Evolutionary conservation across 371 early-diverging fungal species (phyloP).

Genomic region (Umbelopsis sp.): DNA sequence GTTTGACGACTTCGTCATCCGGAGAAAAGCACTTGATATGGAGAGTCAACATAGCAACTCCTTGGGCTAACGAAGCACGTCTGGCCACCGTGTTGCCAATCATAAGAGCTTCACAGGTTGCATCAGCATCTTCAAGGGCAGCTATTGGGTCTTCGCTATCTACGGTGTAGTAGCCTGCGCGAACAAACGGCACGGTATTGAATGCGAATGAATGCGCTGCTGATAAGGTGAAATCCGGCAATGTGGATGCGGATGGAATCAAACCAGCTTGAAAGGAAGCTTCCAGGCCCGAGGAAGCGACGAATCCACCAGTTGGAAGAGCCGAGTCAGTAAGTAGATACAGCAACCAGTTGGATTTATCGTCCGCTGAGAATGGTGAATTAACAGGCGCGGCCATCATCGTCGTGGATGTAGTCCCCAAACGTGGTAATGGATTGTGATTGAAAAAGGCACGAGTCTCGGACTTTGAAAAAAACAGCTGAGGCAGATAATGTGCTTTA

Average conservation of each 20-base stretch:
- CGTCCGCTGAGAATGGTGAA: slow-evolving; percentile 16
- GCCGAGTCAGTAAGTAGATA: slow-evolving; percentile 90
- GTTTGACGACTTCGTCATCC: slow-evolving; percentile 41
- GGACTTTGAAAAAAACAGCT: neutral
- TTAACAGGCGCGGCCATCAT: neutral
- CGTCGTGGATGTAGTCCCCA: neutral
- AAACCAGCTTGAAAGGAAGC: slow-evolving; percentile 69
- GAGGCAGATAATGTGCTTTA: neutral
- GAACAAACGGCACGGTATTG: slow-evolving; percentile 71
- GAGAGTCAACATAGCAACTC: slow-evolving; percentile 68
- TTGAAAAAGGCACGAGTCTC: neutral
- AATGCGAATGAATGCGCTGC: slow-evolving; percentile 70
- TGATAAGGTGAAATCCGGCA: slow-evolving; percentile 51
- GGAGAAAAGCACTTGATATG: slow-evolving; percentile 58
- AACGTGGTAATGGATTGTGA: neutral
- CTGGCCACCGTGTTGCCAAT: slow-evolving; percentile 68
- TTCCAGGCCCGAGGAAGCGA: slow-evolving; percentile 83
- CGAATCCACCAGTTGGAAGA: slow-evolving; percentile 89
- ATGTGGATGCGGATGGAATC: slow-evolving; percentile 33
- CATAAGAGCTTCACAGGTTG: slow-evolving; percentile 58
- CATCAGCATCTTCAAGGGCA: slow-evolving; percentile 53
- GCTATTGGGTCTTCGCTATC: slow-evolving; percentile 40
- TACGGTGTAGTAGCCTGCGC: slow-evolving; percentile 57
- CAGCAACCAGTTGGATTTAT: slow-evolving; percentile 71
- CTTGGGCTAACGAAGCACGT: slow-evolving; percentile 77